phyloP scores from a whole-genome alignment of 106 monocot genomes.

The Dioscorea zingiberensis region DNA sequence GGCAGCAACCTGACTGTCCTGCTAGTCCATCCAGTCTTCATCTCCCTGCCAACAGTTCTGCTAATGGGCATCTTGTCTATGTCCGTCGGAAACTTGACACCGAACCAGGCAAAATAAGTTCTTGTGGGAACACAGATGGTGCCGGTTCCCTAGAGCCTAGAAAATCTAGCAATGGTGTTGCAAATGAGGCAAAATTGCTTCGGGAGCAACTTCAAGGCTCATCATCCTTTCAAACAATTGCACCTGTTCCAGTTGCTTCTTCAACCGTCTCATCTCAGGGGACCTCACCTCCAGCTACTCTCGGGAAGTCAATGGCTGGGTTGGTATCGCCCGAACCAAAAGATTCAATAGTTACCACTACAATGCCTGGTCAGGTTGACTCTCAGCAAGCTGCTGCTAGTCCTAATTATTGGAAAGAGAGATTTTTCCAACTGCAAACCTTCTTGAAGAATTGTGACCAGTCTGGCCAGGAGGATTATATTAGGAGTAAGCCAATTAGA shows the following conservation, averaged over 20 bases:
- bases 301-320: conserved; percentile 7
- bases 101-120: conserved; percentile 35
- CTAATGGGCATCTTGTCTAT: conserved; percentile 61
- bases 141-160: background rate
- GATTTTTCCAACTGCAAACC: conserved; percentile 65
- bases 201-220: conserved; percentile 14
- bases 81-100: conserved; percentile 67
- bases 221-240: background rate
- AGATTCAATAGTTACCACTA: background rate
- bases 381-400: conserved; percentile 6
- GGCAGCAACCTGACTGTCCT: conserved; percentile 31
- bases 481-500: conserved; percentile 40
- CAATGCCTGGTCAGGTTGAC: conserved; percentile 12
- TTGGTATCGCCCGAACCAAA: conserved; percentile 11
- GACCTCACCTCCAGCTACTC: conserved; percentile 1
- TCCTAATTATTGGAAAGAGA: conserved; percentile 60
- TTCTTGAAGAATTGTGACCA: conserved; percentile 72
- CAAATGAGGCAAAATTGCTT: conserved; percentile 9
- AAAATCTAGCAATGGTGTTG: conserved; percentile 3
- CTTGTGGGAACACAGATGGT: background rate
- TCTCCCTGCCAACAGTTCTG: conserved; percentile 6
- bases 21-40: conserved; percentile 26
- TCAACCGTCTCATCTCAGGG: conserved; percentile 12
- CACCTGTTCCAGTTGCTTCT: conserved; percentile 13
- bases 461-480: conserved; percentile 78